These are phyloP conservation scores for Pittosporum tobira DNA, from an alignment of 129 eudicot genomes.

Conservation along the genomic window DNA sequence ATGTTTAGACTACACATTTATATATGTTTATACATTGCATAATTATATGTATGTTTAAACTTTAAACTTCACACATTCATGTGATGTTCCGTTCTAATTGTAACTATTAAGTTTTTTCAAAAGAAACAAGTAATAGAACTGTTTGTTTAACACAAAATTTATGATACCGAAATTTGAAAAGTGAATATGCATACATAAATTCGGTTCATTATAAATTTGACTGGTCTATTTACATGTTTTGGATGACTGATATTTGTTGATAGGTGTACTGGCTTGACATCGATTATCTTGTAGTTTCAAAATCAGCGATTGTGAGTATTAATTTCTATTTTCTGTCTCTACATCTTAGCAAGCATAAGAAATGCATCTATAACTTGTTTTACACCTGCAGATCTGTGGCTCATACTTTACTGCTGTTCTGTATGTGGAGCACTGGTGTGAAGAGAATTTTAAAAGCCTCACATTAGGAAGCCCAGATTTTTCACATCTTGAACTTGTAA, in stretches of 20 bases:
- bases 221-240: not conserved
- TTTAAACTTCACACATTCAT: no score
- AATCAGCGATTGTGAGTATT: constrained; percentile 78
- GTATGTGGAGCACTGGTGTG: constrained; percentile 99
- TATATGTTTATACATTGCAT: no score
- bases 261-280: constrained; percentile 90
- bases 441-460: constrained; percentile 67
- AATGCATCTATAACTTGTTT: constrained; percentile 5
- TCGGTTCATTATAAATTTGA: not conserved
- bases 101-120: no score
- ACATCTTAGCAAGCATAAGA: not conserved
- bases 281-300: constrained; percentile 79
- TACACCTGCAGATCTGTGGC: constrained; percentile 58
- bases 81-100: no score
- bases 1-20: no score
- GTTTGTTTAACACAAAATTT: no score
- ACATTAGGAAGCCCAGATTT: constrained; percentile 91
- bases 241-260: constrained; percentile 2
- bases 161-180: no score
- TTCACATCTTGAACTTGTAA: constrained; percentile 70
- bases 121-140: no score
- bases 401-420: constrained; percentile 89
- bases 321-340: not conserved
- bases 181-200: not conserved
- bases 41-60: no score